Base-by-base conservation (phyloP, 2,329 filamentous ascomycete genomes). In the Magnaporthiopsis incrustans region DNA sequence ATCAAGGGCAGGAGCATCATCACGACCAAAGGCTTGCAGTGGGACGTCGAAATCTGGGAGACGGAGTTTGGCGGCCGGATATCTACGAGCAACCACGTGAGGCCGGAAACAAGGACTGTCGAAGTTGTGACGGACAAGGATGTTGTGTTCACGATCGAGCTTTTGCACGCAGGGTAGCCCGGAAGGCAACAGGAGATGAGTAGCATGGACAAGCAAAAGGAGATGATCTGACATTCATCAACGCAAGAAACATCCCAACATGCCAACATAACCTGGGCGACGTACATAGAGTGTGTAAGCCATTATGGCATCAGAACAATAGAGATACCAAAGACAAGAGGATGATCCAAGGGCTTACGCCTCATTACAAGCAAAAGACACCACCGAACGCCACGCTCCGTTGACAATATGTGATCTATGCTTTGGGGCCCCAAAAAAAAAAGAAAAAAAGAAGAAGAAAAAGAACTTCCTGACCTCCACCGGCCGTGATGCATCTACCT, bases 31-130 rank as follows among this genome's bases (percentile, higher is more conserved):
- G 95, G 95, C 0, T 79, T 98, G 26, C 88, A 96, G 73, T 99
- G 95, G 95, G 92, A 99, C 76, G 90, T 99, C 1, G 73, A 81
- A 65, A 80, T 91, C 66, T 97, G 94, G 92, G 77, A 83, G 68
- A 97, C 90, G 0, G 81, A 84, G 70, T 89, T 95, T 72, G 89
- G 90, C 10, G 88, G 86, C 0, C 82, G 83, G 68, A 72, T 94
- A 65, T 93, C 90, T 73, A 94, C 91, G 65, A 95, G 90, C 75
- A 95, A 95, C 75, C 89, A 92, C 70, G 84, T 93, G 32, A 69
- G 82, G 66, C 82, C 82, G 0, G 78, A 79, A 60, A 84, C 82
- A 4, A 79, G 82, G 61, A 81, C 85, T 4, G 82, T 92, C 27
- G 81, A 85, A 68, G 77, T 94, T 50, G 76, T 83, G 71, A 87